Evolutionary conservation across 208 protist genomes (phyloP), one percentile per base, ranked within the genome.

Genomic region (Zelonia costaricensis): DNA sequence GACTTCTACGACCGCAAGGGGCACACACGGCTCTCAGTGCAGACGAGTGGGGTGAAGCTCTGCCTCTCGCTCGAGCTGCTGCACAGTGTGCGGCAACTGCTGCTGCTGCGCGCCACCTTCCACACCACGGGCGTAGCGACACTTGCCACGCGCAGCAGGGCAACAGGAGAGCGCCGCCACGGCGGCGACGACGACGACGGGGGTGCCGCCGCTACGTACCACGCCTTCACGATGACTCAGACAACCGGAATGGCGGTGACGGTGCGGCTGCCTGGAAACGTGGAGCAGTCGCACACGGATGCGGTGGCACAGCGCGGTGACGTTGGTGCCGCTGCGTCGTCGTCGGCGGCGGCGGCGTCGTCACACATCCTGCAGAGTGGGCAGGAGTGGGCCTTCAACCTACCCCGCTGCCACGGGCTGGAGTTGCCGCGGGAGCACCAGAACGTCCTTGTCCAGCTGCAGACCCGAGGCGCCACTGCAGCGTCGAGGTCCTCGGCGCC

Each of bases 331-430:
- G 25, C 8, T 22, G 45, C 28, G 1, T 31, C 38, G 4, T 13
- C 6, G 2, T 4, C n/a, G 36, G 22, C 4, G 7, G 33, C 33
- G 33, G 7, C 4, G 7, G n/a, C 28, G 27, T 27, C 10, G 18
- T 33, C 45, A 1, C 69, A 18, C 36, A 35, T 47, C 18, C 30
- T 83, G 6, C 46, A 40, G 23, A 46, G 54, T 2, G 60, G 67
- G 13, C 74, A 84, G 45, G 49, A 54, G 25, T 76, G 76, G 60
- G 62, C 70, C 5, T 90, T 93, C 47, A 87, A 83, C 64, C 84
- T 90, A 23, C 86, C 82, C 3, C 76, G 80, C 27, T 38, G 68
- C 40, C 74, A 80, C 31, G 82, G 86, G 22, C 69, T 80, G 51
- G 82, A 93, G 62, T 46, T 87, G 23, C 67, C 78, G 8, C 51